Base-by-base conservation (phyloP, 2,329 filamentous ascomycete species). In the Colletotrichum cereale region DNA sequence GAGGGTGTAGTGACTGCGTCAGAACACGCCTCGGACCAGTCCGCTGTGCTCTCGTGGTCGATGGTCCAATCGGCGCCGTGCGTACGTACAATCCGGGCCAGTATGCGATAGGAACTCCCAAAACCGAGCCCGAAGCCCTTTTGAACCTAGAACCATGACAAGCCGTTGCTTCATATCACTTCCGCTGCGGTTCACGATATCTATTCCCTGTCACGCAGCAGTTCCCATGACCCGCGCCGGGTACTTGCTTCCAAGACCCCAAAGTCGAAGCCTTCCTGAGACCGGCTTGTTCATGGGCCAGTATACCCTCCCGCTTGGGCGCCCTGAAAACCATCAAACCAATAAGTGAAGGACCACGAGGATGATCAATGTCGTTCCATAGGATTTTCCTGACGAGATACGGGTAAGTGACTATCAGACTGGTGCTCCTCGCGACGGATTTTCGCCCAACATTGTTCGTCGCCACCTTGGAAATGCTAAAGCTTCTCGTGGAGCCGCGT, bases 11-110 rank as follows among this genome's bases (percentile, higher is more conserved):
- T n/a, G n/a, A n/a, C n/a, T n/a, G n/a, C n/a, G n/a, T n/a, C n/a
- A n/a, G 67, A 82, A 80, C 0, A 86, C 85, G 86, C 83, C 3
- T 77, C 75, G 4, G 80, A 80, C 86, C 86, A 86, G 70, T 85
- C 72, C 0, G 83, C 82, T 0, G 75, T 80, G 2, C 78, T 84
- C 62, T 81, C 83, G 77, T 88, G 88, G 77, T 88, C 88, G 78
- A 88, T 84, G 2, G 77, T 79, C 63, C 83, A 76, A 60, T 85
- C 82, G 2, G 83, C 85, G 12, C 86, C 85, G 34, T 79, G 77
- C 18, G 75, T 77, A 87, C 2, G 85, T 4, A 14, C 14, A 18
- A 3, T 8, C 6, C 26, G 48, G 12, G 48, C 48, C 12, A 31
- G 26, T 12, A 48, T 16, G 48, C 24, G 48, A 31, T 29, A 14